Evolutionary conservation across 257 asterid genomes (phyloP), one percentile per base, ranked within the genome.

Genomic region (Handroanthus guayacan): DNA sequence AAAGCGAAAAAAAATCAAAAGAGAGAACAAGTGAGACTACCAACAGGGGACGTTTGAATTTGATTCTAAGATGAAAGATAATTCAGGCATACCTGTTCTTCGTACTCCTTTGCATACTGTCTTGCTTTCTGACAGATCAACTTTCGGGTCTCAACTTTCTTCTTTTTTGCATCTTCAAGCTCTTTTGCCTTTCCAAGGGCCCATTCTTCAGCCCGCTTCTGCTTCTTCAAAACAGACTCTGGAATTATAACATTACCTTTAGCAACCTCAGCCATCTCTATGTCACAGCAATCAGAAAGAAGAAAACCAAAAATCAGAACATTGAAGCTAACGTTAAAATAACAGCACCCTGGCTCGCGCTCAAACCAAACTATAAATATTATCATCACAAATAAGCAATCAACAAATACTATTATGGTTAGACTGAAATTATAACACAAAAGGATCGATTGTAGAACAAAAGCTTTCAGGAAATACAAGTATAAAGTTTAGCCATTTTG

Each of bases 191-290:
- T 91, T 0, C 74, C 93, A 48, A 85, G 73, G 4, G 90, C 87
- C 95, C 95, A 91, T 13, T 83, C 89, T 67, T 89, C 95, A 9
- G 69, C 81, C 68, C 97, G 87, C 83, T 89, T 91, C 82, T 87
- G 93, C 77, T 91, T 89, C 88, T 91, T 89, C 78, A 91, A 31
- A n/a, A 91, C 82, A 0, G 93, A 87, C 81, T 91, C 97, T 0
- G 97, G 97, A 6, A 89, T 90, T 0, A 73, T 5, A 3, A 61
- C 75, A 45, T 64, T 62, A 12, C 79, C 83, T 71, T 75, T 75
- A 0, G 52, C 87, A 61, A 20, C 81, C 78, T 75, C 84, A 36
- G 82, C 89, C 85, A 79, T 85, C 72, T 74, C 76, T 79, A 31
- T 43, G 5, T 3, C 25, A 6, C 2, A 52, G 71, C 50, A 39